Evolutionary conservation across 106 monocot genomes (phyloP), one percentile per base, ranked within the genome.

Genomic region (Acorus gramineus): DNA sequence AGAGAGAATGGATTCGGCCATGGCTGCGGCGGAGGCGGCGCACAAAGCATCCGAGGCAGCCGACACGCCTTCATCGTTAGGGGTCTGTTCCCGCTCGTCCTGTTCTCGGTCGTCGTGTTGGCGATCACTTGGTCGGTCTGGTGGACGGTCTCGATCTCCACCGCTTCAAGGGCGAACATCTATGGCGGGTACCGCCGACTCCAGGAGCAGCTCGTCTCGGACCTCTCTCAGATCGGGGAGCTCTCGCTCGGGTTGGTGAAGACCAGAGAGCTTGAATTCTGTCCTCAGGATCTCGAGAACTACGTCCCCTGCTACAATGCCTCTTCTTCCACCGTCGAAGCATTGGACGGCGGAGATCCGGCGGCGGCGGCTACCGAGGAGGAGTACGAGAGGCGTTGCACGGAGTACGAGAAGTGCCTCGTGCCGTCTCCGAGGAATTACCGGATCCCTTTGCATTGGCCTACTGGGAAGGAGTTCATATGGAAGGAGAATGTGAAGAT

Each of bases 401-500:
- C 44, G 4, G 57, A 68, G 53, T 56, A 73, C 9, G 45, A 47
- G 45, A 46, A 8, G 50, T 93, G 93, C 57, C 64, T 93, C 60
- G 57, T 93, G 64, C 73, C 76, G 52, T 76, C 93, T 2, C 85
- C 88, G 10, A 67, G 57, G 67, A 83, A 76, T 63, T 93, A 93
- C 55, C 68, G 88, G 61, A 88, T 93, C 56, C 88, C 93, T 11
- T 44, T 93, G 44, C 66, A 88, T 55, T 93, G 93, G 93, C 93
- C 93, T 2, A 93, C 80, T 8, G 88, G 93, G 53, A 93, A 75
- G 44, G 93, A 88, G 57, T 88, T 85, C 65, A 93, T 93, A 9
- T 93, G 93, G 93, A 93, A 93, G 76, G 84, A 89, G 66, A 93
- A 93, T 74, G 93, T 93, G 65, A 88, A 81, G 85, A 85, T 93